These are phyloP conservation scores for Leccinum ochraceum DNA, from an alignment of 768 basidiomycete genomes.

Conservation along the genomic window DNA sequence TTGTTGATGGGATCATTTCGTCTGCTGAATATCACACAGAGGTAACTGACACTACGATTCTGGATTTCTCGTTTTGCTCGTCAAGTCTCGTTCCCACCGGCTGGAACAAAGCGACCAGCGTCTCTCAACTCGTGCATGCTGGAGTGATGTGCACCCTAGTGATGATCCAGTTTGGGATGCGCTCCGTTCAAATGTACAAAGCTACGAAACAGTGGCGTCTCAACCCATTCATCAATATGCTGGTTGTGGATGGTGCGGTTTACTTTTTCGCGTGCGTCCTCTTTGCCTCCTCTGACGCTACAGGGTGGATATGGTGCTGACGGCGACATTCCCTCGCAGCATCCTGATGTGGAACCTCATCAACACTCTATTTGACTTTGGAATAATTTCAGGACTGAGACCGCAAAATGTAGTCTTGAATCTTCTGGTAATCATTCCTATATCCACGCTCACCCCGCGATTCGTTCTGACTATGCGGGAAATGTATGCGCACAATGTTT, in stretches of 20 bases:
- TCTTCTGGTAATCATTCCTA: neutral
- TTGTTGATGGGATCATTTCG: neutral
- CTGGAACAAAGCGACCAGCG: neutral
- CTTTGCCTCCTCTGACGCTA: neutral
- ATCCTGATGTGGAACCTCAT: neutral
- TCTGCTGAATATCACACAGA: neutral
- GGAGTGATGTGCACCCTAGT: neutral
- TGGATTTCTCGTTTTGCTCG: neutral
- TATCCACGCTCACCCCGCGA: neutral
- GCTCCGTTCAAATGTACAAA: neutral
- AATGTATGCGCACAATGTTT: neutral
- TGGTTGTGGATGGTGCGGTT: neutral
- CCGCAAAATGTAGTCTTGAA: neutral
- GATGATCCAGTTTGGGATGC: neutral
- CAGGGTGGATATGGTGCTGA: neutral
- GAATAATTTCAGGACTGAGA: neutral
- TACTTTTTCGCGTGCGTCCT: neutral
- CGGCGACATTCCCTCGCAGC: neutral
- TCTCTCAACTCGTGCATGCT: neutral
- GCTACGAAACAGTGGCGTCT: neutral
- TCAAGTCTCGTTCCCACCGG: neutral
- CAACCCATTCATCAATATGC: neutral
- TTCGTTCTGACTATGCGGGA: neutral
- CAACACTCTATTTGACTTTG: neutral
- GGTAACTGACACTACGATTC: neutral